phyloP scores from a whole-genome alignment of 1,284 basidiomycete species.

The Neolentinus lepideus region DNA sequence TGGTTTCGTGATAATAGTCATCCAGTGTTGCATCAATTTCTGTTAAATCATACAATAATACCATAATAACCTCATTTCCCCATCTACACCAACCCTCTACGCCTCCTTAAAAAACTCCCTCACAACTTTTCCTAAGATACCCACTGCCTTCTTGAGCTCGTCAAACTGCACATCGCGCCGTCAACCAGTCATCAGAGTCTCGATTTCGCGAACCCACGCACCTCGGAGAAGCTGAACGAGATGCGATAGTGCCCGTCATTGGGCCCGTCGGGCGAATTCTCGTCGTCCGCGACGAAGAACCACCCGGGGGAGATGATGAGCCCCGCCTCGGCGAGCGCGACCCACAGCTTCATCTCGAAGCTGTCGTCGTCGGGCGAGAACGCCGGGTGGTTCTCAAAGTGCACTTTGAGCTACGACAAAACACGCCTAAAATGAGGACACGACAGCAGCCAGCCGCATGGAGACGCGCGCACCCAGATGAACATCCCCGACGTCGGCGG shows the following conservation, averaged over 20 bases:
- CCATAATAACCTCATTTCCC: too few species aligned
- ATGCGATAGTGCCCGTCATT: slow-evolving; percentile 53
- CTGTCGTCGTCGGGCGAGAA: slow-evolving; percentile 29
- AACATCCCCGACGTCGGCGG: slow-evolving; percentile 70
- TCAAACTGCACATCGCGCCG: slow-evolving; percentile 21
- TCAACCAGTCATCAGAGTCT: neutral
- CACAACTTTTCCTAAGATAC: slow-evolving; percentile 31
- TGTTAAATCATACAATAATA: too few species aligned
- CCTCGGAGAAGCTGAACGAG: slow-evolving; percentile 51
- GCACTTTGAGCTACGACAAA: slow-evolving; percentile 29
- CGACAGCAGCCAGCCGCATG: too few species aligned
- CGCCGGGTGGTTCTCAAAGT: slow-evolving; percentile 55
- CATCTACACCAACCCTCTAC: too few species aligned
- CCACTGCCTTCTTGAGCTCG: slow-evolving; percentile 36
- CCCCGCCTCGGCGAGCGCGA: slow-evolving; percentile 48
- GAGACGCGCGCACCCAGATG: slow-evolving; percentile 41
- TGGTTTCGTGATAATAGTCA: neutral
- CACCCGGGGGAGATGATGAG: slow-evolving; percentile 54
- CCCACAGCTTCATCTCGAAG: slow-evolving; percentile 51
- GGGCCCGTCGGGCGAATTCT: slow-evolving; percentile 19
- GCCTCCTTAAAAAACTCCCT: slow-evolving; percentile 13
- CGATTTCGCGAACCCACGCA: slow-evolving; percentile 20
- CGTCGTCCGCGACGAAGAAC: slow-evolving; percentile 42
- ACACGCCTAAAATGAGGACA: neutral
- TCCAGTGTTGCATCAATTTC: neutral